Evolutionary conservation across 1,139 yeast species (phyloP), one percentile per base, ranked within the genome.

Genomic region (Suhomyces panamericanus): DNA sequence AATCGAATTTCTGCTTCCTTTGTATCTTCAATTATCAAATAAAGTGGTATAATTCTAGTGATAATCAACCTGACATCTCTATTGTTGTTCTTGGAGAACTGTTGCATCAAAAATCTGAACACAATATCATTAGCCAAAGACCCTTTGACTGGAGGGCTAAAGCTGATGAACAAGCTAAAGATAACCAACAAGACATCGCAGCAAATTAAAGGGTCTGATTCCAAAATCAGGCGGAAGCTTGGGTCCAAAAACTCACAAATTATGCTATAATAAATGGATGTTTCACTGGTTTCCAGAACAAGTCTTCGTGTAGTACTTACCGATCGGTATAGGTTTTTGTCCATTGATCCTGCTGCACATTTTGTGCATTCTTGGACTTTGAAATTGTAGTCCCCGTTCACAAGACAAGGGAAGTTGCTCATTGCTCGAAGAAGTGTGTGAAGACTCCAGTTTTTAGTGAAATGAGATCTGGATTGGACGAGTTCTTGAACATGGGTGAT

Each of bases 11-110:
- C 75, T 36, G 59, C 62, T 5, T 53, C 52, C 27, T 64, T 67
- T 46, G 66, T 67, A 45, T 66, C 69, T 7, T 69, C 66, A 6
- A 65, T 56, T 4, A 71, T 57, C 13, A 80, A 54, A 40, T 72
- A 67, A 30, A 78, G 60, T 0, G 85, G 83, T 2, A 80, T 50
- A 0, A 78, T 56, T 47, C 78, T 67, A 0, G 78, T 67, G 1
- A 79, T 67, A 4, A 80, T 54, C 11, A 83, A 50, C 38, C 90
- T 59, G 0, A 81, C 68, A 46, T 80, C 83, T 50, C 90, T 66
- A 47, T 76, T 72, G 9, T 58, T 57, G 42, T 69, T 66, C 13
- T 46, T 51, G 9, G 58, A 43, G 14, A 67, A 48, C 7, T 54
- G 47, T 6, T 53, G 40, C 31, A 68, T 54, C 13, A 67, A 50